Conservation (phyloP, 108 stramenopile genomes). For the Cylindrotheca fusiformis region DNA sequence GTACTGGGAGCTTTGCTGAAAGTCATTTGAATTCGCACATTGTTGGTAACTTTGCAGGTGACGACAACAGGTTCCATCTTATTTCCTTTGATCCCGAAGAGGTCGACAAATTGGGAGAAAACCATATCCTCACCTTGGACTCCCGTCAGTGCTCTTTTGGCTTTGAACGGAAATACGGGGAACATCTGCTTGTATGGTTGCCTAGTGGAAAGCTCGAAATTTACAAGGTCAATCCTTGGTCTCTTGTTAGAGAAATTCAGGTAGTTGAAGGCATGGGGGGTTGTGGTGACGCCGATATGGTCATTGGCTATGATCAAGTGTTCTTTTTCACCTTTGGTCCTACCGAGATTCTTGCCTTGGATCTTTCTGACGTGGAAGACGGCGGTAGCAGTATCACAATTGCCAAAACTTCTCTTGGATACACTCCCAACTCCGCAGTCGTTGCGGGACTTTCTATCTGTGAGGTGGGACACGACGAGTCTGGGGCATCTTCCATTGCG, state of each 20-base stretch:
- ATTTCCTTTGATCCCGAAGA: constrained; percentile 11
- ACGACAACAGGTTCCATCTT: constrained; percentile 9
- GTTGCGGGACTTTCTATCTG: constrained; percentile 16
- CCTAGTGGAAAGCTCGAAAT: constrained; percentile 22
- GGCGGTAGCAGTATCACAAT: constrained; percentile 1
- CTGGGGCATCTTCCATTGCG: too few relatives aligned
- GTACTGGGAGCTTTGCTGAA: constrained; percentile 24
- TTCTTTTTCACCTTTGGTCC: too few relatives aligned
- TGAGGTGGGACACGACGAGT: neutral
- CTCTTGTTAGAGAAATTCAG: constrained; percentile 2
- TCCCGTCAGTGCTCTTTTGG: constrained; percentile 13
- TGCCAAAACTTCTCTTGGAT: constrained; percentile 1
- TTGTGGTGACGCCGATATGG: constrained; percentile 6
- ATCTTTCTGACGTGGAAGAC: constrained; percentile 14
- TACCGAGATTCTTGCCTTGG: neutral
- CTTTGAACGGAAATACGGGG: constrained; percentile 11
- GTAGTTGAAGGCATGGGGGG: constrained; percentile 12
- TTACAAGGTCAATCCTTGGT: constrained; percentile 10
- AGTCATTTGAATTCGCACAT: constrained; percentile 14
- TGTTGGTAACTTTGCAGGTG: too few relatives aligned
- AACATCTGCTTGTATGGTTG: constrained; percentile 14
- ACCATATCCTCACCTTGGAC: constrained; percentile 2
- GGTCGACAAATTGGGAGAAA: neutral
- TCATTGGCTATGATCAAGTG: constrained; percentile 11
- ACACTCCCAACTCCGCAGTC: constrained; percentile 1